Conservation (phyloP, 2,329 filamentous ascomycete species). For the Coniochaeta sp. region DNA sequence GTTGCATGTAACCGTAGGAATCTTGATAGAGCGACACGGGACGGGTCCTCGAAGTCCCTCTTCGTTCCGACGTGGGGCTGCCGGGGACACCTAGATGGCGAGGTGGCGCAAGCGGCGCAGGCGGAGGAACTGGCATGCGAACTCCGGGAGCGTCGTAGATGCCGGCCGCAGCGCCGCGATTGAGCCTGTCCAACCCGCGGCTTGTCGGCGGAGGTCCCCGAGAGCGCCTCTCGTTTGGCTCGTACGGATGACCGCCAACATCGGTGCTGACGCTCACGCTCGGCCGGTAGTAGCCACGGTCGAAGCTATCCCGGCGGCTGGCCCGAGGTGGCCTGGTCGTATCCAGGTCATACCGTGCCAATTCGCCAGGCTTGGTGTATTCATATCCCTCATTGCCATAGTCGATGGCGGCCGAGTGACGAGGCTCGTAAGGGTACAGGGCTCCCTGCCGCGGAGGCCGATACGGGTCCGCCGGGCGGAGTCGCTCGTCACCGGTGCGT, state of each 20-base stretch:
- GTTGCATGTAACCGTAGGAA: conserved; percentile 29
- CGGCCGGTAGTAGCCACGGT: conserved; percentile 48
- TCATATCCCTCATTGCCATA: conserved; percentile 55
- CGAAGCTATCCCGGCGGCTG: conserved; percentile 45
- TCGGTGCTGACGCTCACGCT: conserved; percentile 45
- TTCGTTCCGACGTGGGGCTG: conserved; percentile 24
- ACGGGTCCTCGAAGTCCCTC: conserved; percentile 26
- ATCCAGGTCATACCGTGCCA: conserved; percentile 55
- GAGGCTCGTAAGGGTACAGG: conserved; percentile 36
- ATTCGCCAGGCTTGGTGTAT: conserved; percentile 56
- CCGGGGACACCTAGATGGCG: conserved; percentile 24
- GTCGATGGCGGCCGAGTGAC: conserved; percentile 36
- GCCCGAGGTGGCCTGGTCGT: conserved; percentile 34
- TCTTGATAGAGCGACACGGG: conserved; percentile 50
- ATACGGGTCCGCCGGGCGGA: conserved; percentile 36
- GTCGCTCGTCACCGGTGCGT: conserved; percentile 34
- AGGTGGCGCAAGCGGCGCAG: conserved; percentile 28
- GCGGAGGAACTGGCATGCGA: conserved; percentile 38
- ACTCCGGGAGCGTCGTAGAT: conserved; percentile 39
- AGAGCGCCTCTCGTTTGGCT: conserved; percentile 20
- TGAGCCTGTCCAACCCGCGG: conserved; percentile 64
- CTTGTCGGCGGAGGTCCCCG: conserved; percentile 60
- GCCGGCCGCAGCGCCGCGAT: conserved; percentile 30
- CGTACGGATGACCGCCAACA: conserved; percentile 31
- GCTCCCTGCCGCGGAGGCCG: conserved; percentile 35